Base-by-base conservation (phyloP, 306 rosid genomes). In the Abrus precatorius region DNA sequence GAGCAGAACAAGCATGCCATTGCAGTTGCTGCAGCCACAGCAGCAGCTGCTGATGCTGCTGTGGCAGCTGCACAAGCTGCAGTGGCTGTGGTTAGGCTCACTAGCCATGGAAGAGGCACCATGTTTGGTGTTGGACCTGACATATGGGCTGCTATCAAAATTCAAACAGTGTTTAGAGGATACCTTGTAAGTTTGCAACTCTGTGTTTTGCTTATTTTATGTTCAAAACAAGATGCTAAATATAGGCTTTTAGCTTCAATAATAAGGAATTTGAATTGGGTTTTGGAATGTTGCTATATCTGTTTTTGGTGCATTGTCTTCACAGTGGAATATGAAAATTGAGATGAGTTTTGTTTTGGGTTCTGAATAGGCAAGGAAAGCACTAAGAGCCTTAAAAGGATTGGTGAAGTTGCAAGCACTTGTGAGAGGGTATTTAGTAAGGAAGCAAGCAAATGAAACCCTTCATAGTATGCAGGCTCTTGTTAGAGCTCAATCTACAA, bases 11-110 rank as follows among this genome's bases (percentile, higher is more conserved):
- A 91, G 88, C 98, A 94, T 4, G 98, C 98, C 5, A 87, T 92
- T 61, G 98, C 98, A 0, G 98, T 94, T 3, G 98, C 97, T 0
- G 97, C 97, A 0, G 97, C 97, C 43, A 91, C 98, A 0, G 94
- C 98, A 0, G 97, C 97, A 0, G 98, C 97, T 0, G 98, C 97
- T 0, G 97, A 94, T 41, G 97, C 97, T 0, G 98, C 98, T 0
- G 97, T 92, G 2, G 97, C 94, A 0, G 97, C 97, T 0, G 94
- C 98, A 0, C 93, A 92, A 28, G 98, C 98, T 2, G 98, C 98
- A 0, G 97, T 89, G 9, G 97, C 85, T 0, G 97, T 94, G 0
- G 98, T 94, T 28, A 87, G 97, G 59, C 89, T 94, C 10, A 92
- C 97, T 5, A 91, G 97, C 84, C 90, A 87, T 30, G 97, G 97